These are phyloP conservation scores for Xylariaceae sp. DNA, from an alignment of 2,329 filamentous ascomycete genomes.

Conservation along the genomic window DNA sequence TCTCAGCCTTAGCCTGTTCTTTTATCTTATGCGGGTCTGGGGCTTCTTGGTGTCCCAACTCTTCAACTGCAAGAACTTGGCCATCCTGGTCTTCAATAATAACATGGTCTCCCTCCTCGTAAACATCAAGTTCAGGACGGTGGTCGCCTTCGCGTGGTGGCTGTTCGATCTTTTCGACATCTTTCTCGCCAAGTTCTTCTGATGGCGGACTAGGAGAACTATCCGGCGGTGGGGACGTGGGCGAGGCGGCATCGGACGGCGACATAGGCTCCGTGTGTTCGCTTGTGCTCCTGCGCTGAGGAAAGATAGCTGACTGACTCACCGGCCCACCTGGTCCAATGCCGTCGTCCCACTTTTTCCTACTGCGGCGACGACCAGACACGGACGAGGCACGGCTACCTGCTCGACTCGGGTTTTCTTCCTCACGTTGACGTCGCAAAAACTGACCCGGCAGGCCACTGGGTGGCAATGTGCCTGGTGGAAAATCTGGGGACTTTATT, in stretches of 20 bases:
- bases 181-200: conserved; percentile 26
- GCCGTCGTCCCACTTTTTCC: conserved; percentile 71
- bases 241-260: conserved; percentile 28
- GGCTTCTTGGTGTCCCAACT: conserved; percentile 32
- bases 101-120: conserved; percentile 77
- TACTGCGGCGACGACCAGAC: conserved; percentile 63
- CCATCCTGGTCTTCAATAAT: conserved; percentile 86
- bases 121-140: conserved; percentile 62
- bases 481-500: conserved; percentile 60
- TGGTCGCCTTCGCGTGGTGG: conserved; percentile 14
- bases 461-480: conserved; percentile 72
- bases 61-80: conserved; percentile 74
- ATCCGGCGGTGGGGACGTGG: conserved; percentile 27
- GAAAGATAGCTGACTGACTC: conserved; percentile 85
- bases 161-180: conserved; percentile 27
- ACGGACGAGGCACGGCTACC: conserved; percentile 63
- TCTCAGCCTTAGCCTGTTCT: conserved; percentile 39
- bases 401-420: conserved; percentile 59
- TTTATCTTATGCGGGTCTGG: conserved; percentile 29
- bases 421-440: conserved; percentile 80
- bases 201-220: conserved; percentile 29
- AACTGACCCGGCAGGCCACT: conserved; percentile 75
- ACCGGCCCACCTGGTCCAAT: conserved; percentile 84
- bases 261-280: conserved; percentile 39
- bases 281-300: conserved; percentile 49